Evolutionary conservation across 345 rosid species (phyloP), one percentile per base, ranked within the genome.

Genomic region (Rhizophora apiculata): DNA sequence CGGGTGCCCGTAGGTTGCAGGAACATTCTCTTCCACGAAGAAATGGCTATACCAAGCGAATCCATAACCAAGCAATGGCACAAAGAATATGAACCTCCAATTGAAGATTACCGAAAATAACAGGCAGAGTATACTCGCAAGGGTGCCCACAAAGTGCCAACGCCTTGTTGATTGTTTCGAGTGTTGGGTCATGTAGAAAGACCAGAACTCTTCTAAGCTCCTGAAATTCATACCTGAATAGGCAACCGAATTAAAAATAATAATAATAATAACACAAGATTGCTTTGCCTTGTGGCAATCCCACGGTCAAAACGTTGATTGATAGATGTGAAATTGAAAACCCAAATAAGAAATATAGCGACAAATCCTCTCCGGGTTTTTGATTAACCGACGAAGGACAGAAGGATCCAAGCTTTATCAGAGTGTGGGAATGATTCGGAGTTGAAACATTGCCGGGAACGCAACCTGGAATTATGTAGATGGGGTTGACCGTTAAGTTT

Each of bases 1-100:
- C n/a, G 97, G 98, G 76, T 91, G 98, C 55, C 92, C 96, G 72
- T 86, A 89, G 64, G 86, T 83, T 21, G 89, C 89, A 22, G 96
- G 97, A 72, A 83, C 76, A 74, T 95, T 95, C 70, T 93, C 74
- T 80, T 95, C 97, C 64, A 95, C 93, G 78, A 89, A 95, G 85
- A 95, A 92, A 80, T 95, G 97, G 82, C 96, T 88, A 76, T 88
- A 92, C 96, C 97, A 95, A 8, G 93, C 97, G 63, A 76, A 76
- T 11, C 96, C 99, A 72, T 95, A 88, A 13, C 97, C 97, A 64
- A 79, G 55, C 6, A 90, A 22, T 19, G 97, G 99, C 74, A 86
- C 96, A 29, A 83, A 69, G 6, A 85, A 32, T 66, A 95, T 4
- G 64, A 85, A 64, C 88, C 96, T 83, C 81, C 82, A 52, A 74